Conservation (phyloP, 73 alveolate species). For the Symbiodinium natans region DNA sequence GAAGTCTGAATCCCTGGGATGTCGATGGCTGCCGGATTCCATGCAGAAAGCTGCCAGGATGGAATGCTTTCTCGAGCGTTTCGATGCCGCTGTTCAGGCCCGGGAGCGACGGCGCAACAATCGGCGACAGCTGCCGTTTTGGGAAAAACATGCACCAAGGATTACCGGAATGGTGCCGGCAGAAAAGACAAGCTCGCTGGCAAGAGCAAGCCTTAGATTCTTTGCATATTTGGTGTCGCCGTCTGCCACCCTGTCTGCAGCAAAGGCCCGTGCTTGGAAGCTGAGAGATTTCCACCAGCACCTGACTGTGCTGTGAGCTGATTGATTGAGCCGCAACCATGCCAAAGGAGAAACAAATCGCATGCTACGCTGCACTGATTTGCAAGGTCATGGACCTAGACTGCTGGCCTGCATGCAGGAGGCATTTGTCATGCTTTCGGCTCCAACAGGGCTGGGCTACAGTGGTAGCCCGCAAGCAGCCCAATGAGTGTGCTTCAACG, state of each 20-base stretch:
- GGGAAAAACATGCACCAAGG: constrained; percentile 2
- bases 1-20: too few species aligned
- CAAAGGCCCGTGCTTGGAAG: constrained; percentile 69
- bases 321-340: too few species aligned
- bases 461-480: background rate
- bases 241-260: background rate
- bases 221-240: background rate
- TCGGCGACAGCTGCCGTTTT: too few species aligned
- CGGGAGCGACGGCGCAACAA: background rate
- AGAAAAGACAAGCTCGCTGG: constrained; percentile 36
- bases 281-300: too few species aligned
- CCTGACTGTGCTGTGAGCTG: too few species aligned
- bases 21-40: too few species aligned
- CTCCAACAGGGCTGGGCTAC: background rate
- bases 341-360: background rate
- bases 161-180: constrained; percentile 74
- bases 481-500: background rate
- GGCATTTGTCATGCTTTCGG: too few species aligned
- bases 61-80: constrained; percentile 73
- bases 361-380: too few species aligned
- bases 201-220: constrained; percentile 26
- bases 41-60: constrained; percentile 70
- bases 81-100: constrained; percentile 90
- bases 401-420: too few species aligned
- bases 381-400: background rate